These are phyloP conservation scores for Scopulariopsis brevicaulis DNA, from an alignment of 2,329 filamentous ascomycete genomes.

Conservation along the genomic window DNA sequence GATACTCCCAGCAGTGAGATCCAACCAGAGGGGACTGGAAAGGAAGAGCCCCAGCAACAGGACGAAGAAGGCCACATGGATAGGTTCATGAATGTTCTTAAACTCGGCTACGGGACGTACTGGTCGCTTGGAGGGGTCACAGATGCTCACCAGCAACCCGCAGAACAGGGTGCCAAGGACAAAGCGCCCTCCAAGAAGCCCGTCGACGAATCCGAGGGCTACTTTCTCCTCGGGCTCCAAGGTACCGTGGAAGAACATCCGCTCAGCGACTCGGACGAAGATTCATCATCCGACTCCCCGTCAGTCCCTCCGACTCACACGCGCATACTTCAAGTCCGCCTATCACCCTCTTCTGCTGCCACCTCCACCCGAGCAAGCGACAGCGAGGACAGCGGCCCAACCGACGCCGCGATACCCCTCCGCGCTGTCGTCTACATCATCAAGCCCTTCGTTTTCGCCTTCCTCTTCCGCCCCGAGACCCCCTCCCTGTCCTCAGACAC, in stretches of 20 bases:
- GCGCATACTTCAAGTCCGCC: constrained; percentile 56
- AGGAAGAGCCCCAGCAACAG: background rate
- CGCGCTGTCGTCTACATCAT: constrained; percentile 64
- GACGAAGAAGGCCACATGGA: constrained; percentile 30
- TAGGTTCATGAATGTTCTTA: constrained; percentile 52
- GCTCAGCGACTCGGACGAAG: constrained; percentile 16
- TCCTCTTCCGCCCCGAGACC: constrained; percentile 52
- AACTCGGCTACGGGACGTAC: constrained; percentile 56
- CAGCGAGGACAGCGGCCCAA: constrained; percentile 14
- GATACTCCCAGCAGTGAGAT: background rate
- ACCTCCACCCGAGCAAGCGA: constrained; percentile 15
- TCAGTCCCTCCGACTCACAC: constrained; percentile 46
- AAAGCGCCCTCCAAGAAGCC: constrained; percentile 5
- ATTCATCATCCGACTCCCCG: constrained; percentile 20
- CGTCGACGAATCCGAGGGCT: constrained; percentile 18
- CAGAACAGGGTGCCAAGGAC: background rate
- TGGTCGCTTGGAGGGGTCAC: constrained; percentile 33
- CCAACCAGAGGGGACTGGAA: background rate
- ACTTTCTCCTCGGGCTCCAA: constrained; percentile 57
- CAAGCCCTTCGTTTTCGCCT: constrained; percentile 66
- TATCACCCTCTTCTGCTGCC: constrained; percentile 15
- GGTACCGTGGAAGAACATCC: constrained; percentile 45
- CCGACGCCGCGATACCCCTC: constrained; percentile 19
- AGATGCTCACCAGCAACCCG: constrained; percentile 4
- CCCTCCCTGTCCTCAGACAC: constrained; percentile 39